phyloP scores from a whole-genome alignment of 495 filamentous ascomycete genomes.

The Podospora bellae-mahoneyi region DNA sequence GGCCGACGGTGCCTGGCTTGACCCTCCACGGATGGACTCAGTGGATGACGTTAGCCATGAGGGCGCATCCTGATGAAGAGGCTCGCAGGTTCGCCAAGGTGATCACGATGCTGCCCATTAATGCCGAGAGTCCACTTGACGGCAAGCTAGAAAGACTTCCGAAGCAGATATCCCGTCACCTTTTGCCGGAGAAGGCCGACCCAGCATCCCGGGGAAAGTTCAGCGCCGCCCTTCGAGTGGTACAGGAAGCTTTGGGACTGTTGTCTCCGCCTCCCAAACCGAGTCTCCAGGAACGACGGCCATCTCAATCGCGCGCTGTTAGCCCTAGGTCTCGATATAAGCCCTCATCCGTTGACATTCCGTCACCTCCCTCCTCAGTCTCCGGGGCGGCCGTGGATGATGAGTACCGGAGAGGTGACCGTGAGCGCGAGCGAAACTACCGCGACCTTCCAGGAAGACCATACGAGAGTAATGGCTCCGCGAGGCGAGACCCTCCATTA shows the following conservation, averaged over 20 bases:
- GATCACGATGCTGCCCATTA: slow-evolving; percentile 70
- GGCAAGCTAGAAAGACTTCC: slow-evolving; percentile 72
- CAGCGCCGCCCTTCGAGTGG: slow-evolving; percentile 26
- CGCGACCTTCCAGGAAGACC: slow-evolving; percentile 9
- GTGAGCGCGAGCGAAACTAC: slow-evolving; percentile 14
- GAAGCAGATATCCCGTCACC: slow-evolving; percentile 68
- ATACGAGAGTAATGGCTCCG: slow-evolving; percentile 18
- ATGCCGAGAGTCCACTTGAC: slow-evolving; percentile 53
- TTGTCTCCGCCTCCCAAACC: neutral
- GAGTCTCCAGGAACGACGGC: neutral
- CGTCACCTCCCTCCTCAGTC: slow-evolving; percentile 10
- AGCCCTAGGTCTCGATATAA: slow-evolving; percentile 16
- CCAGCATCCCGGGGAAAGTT: slow-evolving; percentile 27
- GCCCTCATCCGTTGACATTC: slow-evolving; percentile 2
- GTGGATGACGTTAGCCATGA: slow-evolving; percentile 73
- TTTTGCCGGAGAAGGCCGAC: slow-evolving; percentile 57
- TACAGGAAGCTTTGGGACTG: slow-evolving; percentile 27
- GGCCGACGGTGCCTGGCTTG: slow-evolving; percentile 70
- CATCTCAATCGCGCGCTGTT: neutral
- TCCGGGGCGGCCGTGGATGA: neutral
- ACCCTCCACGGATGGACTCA: slow-evolving; percentile 75
- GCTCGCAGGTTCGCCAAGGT: slow-evolving; percentile 69
- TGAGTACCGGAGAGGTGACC: slow-evolving; percentile 3
- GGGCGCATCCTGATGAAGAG: slow-evolving; percentile 75
- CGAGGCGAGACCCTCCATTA: slow-evolving; percentile 8